Evolutionary conservation across 2,329 filamentous ascomycete genomes (phyloP).

Genomic region (Scedosporium aurantiacum): DNA sequence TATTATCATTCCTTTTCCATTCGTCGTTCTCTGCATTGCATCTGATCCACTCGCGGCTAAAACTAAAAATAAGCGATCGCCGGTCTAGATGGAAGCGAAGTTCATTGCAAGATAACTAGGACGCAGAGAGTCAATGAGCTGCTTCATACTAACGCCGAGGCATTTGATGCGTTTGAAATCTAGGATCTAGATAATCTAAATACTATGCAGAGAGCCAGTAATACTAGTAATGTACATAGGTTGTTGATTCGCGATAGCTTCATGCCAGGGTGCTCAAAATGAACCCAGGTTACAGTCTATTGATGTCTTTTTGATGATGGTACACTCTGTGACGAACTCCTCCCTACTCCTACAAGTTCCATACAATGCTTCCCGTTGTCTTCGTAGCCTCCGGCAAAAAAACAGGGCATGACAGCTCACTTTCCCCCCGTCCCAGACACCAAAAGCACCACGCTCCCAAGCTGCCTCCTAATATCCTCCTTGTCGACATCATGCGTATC

Average conservation of each 20-base stretch:
- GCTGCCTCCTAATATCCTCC: slow-evolving; percentile 77
- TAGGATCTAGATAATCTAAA: too few relatives aligned
- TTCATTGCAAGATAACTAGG: too few relatives aligned
- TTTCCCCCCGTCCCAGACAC: slow-evolving; percentile 51
- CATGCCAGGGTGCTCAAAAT: too few relatives aligned
- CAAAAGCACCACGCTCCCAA: slow-evolving; percentile 76
- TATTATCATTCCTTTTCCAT: not conserved
- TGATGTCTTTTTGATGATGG: not conserved
- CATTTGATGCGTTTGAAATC: too few relatives aligned
- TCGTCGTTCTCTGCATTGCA: not conserved
- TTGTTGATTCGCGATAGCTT: not conserved
- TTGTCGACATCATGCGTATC: slow-evolving; percentile 95
- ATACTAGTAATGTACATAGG: not conserved
- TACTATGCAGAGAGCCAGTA: too few relatives aligned
- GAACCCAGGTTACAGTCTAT: not conserved
- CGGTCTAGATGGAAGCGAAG: not conserved
- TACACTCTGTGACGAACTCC: not conserved
- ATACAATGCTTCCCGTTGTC: not conserved
- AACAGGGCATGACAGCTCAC: not conserved
- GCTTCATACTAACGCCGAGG: too few relatives aligned
- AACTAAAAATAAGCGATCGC: not conserved
- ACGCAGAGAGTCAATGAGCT: too few relatives aligned
- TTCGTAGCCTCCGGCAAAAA: too few relatives aligned
- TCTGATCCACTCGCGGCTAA: not conserved
- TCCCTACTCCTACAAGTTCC: not conserved